Evolutionary conservation across 2,329 filamentous ascomycete species (phyloP), one percentile per base, ranked within the genome.

Genomic region (Alternaria rosae): DNA sequence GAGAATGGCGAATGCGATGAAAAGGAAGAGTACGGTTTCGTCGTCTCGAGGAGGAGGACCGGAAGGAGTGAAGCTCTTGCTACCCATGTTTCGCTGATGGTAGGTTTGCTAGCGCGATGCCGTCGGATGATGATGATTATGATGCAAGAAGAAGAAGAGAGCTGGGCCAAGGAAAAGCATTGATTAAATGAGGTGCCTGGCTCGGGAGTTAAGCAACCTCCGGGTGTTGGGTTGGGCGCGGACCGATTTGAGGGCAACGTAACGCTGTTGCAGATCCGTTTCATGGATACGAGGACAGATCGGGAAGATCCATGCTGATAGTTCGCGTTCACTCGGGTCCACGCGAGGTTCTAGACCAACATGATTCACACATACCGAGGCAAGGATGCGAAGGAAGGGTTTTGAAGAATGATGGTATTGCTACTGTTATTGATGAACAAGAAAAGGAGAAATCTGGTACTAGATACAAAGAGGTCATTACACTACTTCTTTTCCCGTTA

Each of bases 1-100:
- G 2, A 76, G 61, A 23, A 72, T 68, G 3, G 69, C 71, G 54
- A 76, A 73, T 28, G 68, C 41, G 32, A 73, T 70, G 62, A 73
- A 72, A 57, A 76, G 69, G 47, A 71, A 66, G 25, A 75, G 64
- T 17, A 67, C 57, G 7, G 64, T 71, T 44, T 67, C 56, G 20
- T 72, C 63, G 44, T 58, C 32, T 21, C 23, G 20, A 21, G 13
- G 47, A n/a, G 28, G 20, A 4, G 47, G 23, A 17, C 15, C 35
- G 15, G 54, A 47, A 48, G 50, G 20, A 5, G 48, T 21, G 57
- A 43, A 21, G 48, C 54, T 47, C 30, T 51, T 43, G 44, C 28
- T 51, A 35, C 28, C 47, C 47, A 51, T 51, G 4, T 23, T 54
- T 56, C 47, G 59, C 50, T 59, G 54, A 54, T 28, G 23, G 23